phyloP scores from a whole-genome alignment of 768 basidiomycete genomes.

The Mycena sanguinolenta region DNA sequence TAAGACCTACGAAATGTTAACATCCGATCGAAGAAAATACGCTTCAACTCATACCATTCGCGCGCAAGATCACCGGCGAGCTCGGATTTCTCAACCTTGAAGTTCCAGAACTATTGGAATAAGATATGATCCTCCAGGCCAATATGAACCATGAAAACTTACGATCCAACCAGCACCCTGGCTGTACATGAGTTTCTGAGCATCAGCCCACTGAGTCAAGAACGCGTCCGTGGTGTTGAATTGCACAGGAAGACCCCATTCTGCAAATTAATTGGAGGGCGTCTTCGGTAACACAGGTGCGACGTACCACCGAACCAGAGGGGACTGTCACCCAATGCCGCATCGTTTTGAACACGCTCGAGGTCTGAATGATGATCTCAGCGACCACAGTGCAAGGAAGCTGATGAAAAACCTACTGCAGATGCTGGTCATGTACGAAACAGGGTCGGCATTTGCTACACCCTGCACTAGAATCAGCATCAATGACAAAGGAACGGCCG shows the following conservation, averaged over 20 bases:
- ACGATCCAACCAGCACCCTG: slow-evolving; percentile 71
- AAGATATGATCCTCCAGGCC: neutral
- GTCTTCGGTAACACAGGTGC: no score
- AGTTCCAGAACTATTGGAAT: slow-evolving; percentile 74
- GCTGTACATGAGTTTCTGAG: slow-evolving; percentile 69
- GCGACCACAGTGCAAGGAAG: neutral
- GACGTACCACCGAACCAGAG: slow-evolving; percentile 60
- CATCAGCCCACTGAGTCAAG: slow-evolving; percentile 70
- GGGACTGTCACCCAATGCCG: slow-evolving; percentile 58
- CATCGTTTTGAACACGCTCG: slow-evolving; percentile 63
- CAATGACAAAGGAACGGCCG: slow-evolving; percentile 16
- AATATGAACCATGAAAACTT: slow-evolving; percentile 38
- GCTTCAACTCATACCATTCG: slow-evolving; percentile 65
- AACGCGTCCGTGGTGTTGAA: slow-evolving; percentile 68
- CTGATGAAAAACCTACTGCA: slow-evolving; percentile 70
- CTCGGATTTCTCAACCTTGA: slow-evolving; percentile 74
- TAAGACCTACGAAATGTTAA: slow-evolving; percentile 68
- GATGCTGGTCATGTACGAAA: slow-evolving; percentile 74
- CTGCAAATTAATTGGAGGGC: slow-evolving; percentile 39
- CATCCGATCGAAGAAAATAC: neutral
- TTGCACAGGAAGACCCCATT: slow-evolving; percentile 71
- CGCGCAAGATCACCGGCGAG: slow-evolving; percentile 64
- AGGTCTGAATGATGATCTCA: slow-evolving; percentile 61
- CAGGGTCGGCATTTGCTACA: slow-evolving; percentile 73
- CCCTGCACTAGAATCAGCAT: slow-evolving; percentile 58